Base-by-base conservation (phyloP, 257 asterid species). In the Penstemon davidsonii region DNA sequence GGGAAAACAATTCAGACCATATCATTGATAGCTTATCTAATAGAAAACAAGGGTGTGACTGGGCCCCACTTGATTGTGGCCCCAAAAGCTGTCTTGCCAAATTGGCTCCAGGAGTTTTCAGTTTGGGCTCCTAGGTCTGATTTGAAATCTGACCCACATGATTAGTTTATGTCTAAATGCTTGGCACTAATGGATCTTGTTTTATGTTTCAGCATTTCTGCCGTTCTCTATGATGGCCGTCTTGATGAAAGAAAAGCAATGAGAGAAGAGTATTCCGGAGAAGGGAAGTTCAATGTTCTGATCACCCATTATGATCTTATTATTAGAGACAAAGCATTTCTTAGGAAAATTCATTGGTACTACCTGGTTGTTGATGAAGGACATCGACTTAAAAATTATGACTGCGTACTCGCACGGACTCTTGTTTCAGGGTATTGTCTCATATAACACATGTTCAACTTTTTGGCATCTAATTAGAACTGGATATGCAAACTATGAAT, bases 61-160 rank as follows among this genome's bases (percentile, higher is more conserved):
- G 99, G 99, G 55, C 99, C 99, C n/a, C 96, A 94, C 82, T 83
- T 94, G 89, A 91, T 94, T 78, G 96, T 94, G 71, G 99, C 99
- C 68, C 99, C 99, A 57, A 94, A 94, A 81, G 99, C 97, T 73
- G 99, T 94, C 76, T 87, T 94, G 51, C 99, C 99, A 38, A 94
- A 94, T 80, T 94, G 99, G 99, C 76, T 86, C 51, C 77, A 75
- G 73, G 99, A 94, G 76, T 94, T 94, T 77, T 76, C 85, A 41
- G 80, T 95, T 53, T 94, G 99, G 99, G 97, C 96, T 70, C 97
- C 97, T 44, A 75, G 92, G 99, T 88, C 78, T 38, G 76, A 67
- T 47, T 45, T 63, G 53, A 55, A 47, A 60, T 69, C 68, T 73
- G 55, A 36, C 40, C 37, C 37, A 3, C 53, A 12, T 2, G 3